Conservation (phyloP, 768 basidiomycete species). For the Leccinum rimulosum region DNA sequence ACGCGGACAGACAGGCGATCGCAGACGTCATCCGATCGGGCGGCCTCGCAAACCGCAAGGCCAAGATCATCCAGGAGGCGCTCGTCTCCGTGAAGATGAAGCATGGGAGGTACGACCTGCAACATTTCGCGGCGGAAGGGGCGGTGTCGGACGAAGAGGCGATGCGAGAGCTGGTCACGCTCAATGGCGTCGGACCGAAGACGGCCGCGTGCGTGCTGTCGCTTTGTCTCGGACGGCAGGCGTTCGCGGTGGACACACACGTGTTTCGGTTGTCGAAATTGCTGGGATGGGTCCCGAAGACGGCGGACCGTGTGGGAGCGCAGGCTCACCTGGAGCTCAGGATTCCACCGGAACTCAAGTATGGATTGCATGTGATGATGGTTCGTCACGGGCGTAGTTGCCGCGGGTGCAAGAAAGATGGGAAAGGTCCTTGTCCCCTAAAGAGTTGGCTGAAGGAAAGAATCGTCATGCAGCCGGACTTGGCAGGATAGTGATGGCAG, state of each 20-base stretch:
- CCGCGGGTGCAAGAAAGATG: slow-evolving; percentile 48
- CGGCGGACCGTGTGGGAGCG: slow-evolving; percentile 48
- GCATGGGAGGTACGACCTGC: slow-evolving; percentile 55
- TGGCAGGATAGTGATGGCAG: slow-evolving; percentile 8
- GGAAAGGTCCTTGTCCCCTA: slow-evolving; percentile 33
- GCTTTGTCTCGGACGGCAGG: slow-evolving; percentile 57
- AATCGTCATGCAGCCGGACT: slow-evolving; percentile 14
- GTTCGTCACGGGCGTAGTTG: slow-evolving; percentile 54
- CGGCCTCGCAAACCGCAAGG: slow-evolving; percentile 62
- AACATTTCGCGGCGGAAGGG: slow-evolving; percentile 43
- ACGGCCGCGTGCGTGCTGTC: slow-evolving; percentile 63
- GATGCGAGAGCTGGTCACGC: slow-evolving; percentile 56
- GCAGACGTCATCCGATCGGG: slow-evolving; percentile 51
- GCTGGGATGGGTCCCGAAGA: slow-evolving; percentile 39
- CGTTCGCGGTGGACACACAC: slow-evolving; percentile 66
- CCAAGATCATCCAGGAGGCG: slow-evolving; percentile 47
- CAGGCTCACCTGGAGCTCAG: slow-evolving; percentile 59
- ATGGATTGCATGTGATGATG: slow-evolving; percentile 58
- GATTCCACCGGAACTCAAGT: slow-evolving; percentile 54
- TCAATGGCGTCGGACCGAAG: slow-evolving; percentile 60
- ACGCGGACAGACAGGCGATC: slow-evolving; percentile 41
- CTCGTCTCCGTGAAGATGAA: slow-evolving; percentile 41
- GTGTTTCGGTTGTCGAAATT: slow-evolving; percentile 53
- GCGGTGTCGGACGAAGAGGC: slow-evolving; percentile 42
- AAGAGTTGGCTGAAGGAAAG: slow-evolving; percentile 37